These are phyloP conservation scores for Pseudogymnoascus sp. DNA, from an alignment of 2,329 filamentous ascomycete genomes.

Conservation along the genomic window DNA sequence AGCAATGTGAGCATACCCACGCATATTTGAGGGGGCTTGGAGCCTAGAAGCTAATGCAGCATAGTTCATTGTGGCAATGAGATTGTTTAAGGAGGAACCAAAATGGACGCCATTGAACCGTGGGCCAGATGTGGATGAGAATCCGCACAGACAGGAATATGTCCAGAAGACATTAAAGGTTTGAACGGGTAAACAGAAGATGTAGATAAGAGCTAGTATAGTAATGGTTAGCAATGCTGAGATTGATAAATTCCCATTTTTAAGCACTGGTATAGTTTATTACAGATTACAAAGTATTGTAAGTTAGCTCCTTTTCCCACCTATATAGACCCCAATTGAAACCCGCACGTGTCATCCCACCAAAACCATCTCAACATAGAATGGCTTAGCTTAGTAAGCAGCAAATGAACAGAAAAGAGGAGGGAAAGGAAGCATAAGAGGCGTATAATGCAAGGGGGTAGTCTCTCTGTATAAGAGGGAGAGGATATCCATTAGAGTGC, in stretches of 20 bases:
- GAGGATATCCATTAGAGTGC: too few relatives aligned
- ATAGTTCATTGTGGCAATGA: slow-evolving; percentile 91
- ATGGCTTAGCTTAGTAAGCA: too few relatives aligned
- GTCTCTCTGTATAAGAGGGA: too few relatives aligned
- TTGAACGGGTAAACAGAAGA: neutral
- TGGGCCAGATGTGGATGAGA: slow-evolving; percentile 65
- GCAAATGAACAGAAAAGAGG: too few relatives aligned
- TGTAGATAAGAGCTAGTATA: neutral
- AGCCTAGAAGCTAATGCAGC: slow-evolving; percentile 9
- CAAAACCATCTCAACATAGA: too few relatives aligned
- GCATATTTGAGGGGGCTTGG: neutral
- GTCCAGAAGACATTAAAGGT: slow-evolving; percentile 33
- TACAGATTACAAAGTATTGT: too few relatives aligned
- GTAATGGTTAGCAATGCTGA: neutral
- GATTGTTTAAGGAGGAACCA: slow-evolving; percentile 94
- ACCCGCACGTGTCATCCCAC: too few relatives aligned
- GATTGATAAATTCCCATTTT: slow-evolving; percentile 1
- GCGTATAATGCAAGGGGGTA: too few relatives aligned
- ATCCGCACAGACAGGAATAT: slow-evolving; percentile 73
- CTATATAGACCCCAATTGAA: too few relatives aligned
- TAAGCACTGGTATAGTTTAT: too few relatives aligned
- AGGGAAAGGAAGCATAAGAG: too few relatives aligned
- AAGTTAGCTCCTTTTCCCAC: too few relatives aligned
- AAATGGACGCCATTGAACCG: slow-evolving; percentile 96
- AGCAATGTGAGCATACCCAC: slow-evolving; percentile 62